These are phyloP conservation scores for Ochromonas danica DNA, from an alignment of 108 stramenopile genomes.

Conservation along the genomic window DNA sequence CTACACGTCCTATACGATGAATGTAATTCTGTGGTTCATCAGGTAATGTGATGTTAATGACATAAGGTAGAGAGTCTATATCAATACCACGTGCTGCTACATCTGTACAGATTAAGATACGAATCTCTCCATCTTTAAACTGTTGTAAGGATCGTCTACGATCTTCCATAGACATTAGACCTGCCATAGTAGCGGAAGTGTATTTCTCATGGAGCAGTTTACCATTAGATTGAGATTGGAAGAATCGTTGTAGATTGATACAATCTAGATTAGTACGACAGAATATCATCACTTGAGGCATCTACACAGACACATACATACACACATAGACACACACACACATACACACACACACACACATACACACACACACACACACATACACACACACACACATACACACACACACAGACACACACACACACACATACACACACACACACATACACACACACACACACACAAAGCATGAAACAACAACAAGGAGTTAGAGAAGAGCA, in stretches of 20 bases:
- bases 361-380: conserved; percentile 32
- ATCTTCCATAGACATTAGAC: conserved; percentile 55
- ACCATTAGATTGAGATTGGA: conserved; percentile 1
- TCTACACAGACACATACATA: too few relatives aligned
- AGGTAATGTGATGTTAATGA: conserved; percentile 67
- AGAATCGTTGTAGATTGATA: conserved; percentile 51
- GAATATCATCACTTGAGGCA: conserved; percentile 53
- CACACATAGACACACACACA: too few relatives aligned
- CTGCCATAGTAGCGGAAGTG: conserved; percentile 56
- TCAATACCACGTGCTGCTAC: conserved; percentile 61
- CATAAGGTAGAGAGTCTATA: conserved; percentile 48
- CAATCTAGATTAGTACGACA: conserved; percentile 65
- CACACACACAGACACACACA: conserved; percentile 49
- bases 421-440: too few relatives aligned
- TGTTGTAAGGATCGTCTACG: conserved; percentile 48
- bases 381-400: conserved; percentile 12
- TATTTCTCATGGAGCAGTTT: conserved; percentile 33
- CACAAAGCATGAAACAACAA: too few relatives aligned
- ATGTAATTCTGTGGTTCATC: conserved; percentile 59
- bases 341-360: conserved; percentile 43
- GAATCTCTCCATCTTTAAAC: conserved; percentile 58
- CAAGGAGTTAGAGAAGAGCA: too few relatives aligned
- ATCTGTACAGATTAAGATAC: conserved; percentile 58
- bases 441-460: too few relatives aligned
- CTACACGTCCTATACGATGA: conserved; percentile 60